A percentile compares a stretch with the other conserved stretches of the same genome.
Conservation (phyloP, 2,329 filamentous ascomycete species). For the Diaporthe sp. region DNA sequence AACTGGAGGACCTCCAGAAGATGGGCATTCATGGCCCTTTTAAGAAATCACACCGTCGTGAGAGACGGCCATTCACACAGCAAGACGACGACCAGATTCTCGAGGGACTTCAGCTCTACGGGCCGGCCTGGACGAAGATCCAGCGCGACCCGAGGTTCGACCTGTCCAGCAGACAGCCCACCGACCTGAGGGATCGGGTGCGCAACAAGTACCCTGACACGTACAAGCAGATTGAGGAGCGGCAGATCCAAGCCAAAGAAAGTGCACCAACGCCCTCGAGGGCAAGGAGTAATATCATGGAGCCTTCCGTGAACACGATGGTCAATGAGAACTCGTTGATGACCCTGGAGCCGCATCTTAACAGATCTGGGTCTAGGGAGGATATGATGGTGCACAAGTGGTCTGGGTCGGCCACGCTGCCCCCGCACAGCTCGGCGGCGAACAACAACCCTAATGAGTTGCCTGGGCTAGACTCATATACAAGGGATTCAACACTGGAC, state of each 20-base stretch:
- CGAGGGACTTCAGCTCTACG: constrained; percentile 71
- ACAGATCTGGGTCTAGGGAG: constrained; percentile 60
- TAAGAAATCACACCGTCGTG: constrained; percentile 72
- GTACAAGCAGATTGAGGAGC: constrained; percentile 70
- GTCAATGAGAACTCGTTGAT: constrained; percentile 61
- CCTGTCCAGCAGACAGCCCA: constrained; percentile 71
- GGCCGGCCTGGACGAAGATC: constrained; percentile 76
- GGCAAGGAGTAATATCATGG: constrained; percentile 58
- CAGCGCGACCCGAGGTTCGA: constrained; percentile 72
- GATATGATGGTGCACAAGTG: constrained; percentile 59
- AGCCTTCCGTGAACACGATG: constrained; percentile 65
- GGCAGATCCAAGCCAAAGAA: constrained; percentile 62
- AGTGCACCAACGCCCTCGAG: constrained; percentile 40
- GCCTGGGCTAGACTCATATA: constrained; percentile 36
- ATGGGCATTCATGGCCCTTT: constrained; percentile 75
- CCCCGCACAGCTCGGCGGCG: constrained; percentile 22
- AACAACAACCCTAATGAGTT: constrained; percentile 35
- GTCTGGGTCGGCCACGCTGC: constrained; percentile 51
- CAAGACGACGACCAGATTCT: constrained; percentile 75
- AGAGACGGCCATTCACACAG: constrained; percentile 72
- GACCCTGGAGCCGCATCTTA: constrained; percentile 56
- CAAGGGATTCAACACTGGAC: constrained; percentile 40
- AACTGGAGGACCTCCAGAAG: constrained; percentile 58
- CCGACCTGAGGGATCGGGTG: constrained; percentile 73
- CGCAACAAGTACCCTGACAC: constrained; percentile 75